These are phyloP conservation scores for Ophiocordyceps camponoti-leonardi DNA, from an alignment of 2,329 filamentous ascomycete species.

Conservation along the genomic window DNA sequence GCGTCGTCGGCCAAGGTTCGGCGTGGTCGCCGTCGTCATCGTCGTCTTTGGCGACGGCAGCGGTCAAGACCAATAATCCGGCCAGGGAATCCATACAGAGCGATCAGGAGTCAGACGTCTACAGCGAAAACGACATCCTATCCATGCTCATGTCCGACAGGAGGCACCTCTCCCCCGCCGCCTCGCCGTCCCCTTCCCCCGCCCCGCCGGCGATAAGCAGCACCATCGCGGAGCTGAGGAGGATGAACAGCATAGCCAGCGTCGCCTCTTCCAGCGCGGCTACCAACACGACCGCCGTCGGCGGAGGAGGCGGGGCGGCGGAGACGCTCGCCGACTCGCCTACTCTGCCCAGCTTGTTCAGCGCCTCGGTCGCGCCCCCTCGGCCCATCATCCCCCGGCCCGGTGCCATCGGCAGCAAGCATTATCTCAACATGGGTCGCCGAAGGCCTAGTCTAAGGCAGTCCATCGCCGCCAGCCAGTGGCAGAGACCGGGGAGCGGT, in stretches of 20 bases:
- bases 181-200: conserved; percentile 3
- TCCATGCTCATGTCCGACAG: conserved; percentile 11
- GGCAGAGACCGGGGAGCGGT: not conserved
- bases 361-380: conserved; percentile 15
- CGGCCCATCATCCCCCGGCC: conserved; percentile 6
- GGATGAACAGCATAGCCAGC: conserved; percentile 39
- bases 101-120: conserved; percentile 4
- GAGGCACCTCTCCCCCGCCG: conserved; percentile 1
- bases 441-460: conserved; percentile 6
- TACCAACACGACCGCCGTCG: conserved; percentile 7
- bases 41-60: conserved; percentile 12
- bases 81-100: not conserved
- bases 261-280: conserved; percentile 14
- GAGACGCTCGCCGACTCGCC: conserved; percentile 16
- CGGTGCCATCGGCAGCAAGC: conserved; percentile 19
- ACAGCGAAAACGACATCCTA: conserved; percentile 16
- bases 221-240: conserved; percentile 32
- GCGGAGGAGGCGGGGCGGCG: conserved; percentile 1
- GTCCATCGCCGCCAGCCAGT: too few relatives aligned
- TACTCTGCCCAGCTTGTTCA: conserved; percentile 19
- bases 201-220: conserved; percentile 13
- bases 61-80: not conserved
- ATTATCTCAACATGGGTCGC: conserved; percentile 28
- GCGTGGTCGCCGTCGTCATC: not conserved
- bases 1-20: conserved; percentile 6